A percentile compares a stretch with the other conserved stretches of the same genome.
These are phyloP conservation scores for Xylogone sp. DNA, from an alignment of 2,329 filamentous ascomycete genomes.

Conservation along the genomic window DNA sequence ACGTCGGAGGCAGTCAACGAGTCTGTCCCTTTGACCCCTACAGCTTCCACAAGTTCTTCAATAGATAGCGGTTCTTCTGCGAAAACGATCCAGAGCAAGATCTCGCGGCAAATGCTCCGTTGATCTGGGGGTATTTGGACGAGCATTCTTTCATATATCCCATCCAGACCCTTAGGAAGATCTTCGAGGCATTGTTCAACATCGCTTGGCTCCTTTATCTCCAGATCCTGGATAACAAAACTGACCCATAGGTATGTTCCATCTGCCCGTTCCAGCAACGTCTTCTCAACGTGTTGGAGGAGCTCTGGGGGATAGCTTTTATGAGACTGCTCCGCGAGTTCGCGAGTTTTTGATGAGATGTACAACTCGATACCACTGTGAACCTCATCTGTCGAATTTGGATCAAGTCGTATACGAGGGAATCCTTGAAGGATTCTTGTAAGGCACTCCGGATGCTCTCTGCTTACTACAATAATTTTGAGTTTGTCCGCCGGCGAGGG, in stretches of 20 bases:
- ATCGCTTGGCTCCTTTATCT: conserved; percentile 7
- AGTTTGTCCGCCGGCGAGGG: too few species aligned
- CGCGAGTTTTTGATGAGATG: conserved; percentile 18
- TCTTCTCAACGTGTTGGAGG: conserved; percentile 10
- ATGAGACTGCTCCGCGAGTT: conserved; percentile 9
- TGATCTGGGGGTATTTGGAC: conserved; percentile 16
- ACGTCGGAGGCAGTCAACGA: conserved; percentile 12
- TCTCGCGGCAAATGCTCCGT: conserved; percentile 12
- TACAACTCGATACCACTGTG: conserved; percentile 23
- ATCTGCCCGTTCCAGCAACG: conserved; percentile 19
- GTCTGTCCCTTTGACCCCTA: conserved; percentile 7
- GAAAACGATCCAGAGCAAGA: conserved; percentile 25
- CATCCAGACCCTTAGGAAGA: conserved; percentile 22
- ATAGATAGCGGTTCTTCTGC: conserved; percentile 24
- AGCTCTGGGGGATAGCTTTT: conserved; percentile 12
- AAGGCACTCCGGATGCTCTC: conserved; percentile 16
- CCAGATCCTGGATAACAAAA: conserved; percentile 11
- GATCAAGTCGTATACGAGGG: conserved; percentile 20
- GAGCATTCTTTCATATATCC: conserved; percentile 26
- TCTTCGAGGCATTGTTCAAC: conserved; percentile 17
- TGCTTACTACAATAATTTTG: conserved; percentile 18
- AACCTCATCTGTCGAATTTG: conserved; percentile 17
- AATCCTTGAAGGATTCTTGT: conserved; percentile 8
- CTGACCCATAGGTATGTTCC: conserved; percentile 31
- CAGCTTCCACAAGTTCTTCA: conserved; percentile 18